These are phyloP conservation scores for Barnettozyma vustinii DNA, from an alignment of 805 yeast genomes.

Conservation along the genomic window DNA sequence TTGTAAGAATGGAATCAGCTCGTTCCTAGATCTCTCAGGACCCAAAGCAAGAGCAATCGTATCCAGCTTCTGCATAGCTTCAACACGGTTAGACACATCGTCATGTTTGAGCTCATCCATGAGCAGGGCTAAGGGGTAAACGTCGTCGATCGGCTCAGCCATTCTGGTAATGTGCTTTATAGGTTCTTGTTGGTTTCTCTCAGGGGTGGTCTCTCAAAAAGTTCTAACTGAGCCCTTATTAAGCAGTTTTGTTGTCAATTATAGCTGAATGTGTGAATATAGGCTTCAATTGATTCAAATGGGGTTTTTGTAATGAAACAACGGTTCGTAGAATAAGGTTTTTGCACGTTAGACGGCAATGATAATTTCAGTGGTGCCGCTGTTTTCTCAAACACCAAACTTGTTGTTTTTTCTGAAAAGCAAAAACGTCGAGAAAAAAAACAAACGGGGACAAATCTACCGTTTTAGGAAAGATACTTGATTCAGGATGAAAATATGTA, in stretches of 20 bases:
- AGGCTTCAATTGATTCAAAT: not conserved
- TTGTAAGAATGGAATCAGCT: conserved; percentile 83
- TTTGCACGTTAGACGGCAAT: not conserved
- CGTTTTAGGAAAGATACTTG: not conserved
- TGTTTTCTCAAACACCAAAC: not conserved
- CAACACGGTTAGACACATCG: conserved; percentile 88
- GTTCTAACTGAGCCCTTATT: not conserved
- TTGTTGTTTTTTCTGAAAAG: not conserved
- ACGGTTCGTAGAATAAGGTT: not conserved
- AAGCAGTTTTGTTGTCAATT: not conserved
- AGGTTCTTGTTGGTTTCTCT: not conserved
- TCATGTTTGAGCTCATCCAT: conserved; percentile 98
- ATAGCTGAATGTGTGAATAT: not conserved
- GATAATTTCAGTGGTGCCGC: not conserved
- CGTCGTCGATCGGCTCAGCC: conserved; percentile 29
- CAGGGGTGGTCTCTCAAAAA: not conserved
- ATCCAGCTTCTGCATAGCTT: conserved; percentile 89
- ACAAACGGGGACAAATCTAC: not conserved
- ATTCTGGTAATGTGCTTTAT: not conserved
- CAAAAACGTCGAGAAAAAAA: not conserved
- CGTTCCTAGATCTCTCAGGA: conserved; percentile 84
- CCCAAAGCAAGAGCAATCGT: conserved; percentile 95
- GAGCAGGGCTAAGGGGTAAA: conserved; percentile 90
- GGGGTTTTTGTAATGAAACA: not conserved
- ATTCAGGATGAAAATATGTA: not conserved